Percentiles rank a stretch among this genome's conserved stretches.
Conservation (phyloP, 257 asterid genomes). For the Ilex aquifolium region DNA sequence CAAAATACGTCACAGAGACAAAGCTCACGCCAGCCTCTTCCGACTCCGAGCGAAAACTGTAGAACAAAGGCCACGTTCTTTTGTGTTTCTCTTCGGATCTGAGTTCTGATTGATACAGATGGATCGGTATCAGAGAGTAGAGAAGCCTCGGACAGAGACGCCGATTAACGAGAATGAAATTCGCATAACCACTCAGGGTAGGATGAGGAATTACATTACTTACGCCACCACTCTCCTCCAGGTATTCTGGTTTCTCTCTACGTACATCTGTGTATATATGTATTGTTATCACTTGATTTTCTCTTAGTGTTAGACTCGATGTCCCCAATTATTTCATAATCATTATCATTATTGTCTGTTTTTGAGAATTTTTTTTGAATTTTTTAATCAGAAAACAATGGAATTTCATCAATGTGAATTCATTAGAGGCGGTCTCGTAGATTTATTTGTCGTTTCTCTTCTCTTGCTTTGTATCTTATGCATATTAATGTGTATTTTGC, state of each 20-base stretch:
- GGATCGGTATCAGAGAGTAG: slow-evolving; percentile 79
- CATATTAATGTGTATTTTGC: slow-evolving; percentile 10
- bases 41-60: too few species aligned
- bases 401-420: too few species aligned
- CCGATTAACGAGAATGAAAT: slow-evolving; percentile 64
- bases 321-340: too few species aligned
- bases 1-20: too few species aligned
- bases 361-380: too few species aligned
- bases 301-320: neutral
- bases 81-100: too few species aligned
- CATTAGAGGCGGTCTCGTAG: neutral
- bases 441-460: slow-evolving; percentile 1
- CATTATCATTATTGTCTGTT: too few species aligned
- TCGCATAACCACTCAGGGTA: slow-evolving; percentile 63
- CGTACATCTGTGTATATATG: neutral
- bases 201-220: slow-evolving; percentile 66
- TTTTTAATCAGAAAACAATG: too few species aligned
- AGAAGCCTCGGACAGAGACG: slow-evolving; percentile 52
- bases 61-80: too few species aligned
- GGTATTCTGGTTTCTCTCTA: slow-evolving; percentile 18
- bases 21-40: too few species aligned
- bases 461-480: neutral
- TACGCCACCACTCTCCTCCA: slow-evolving; percentile 66
- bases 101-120: slow-evolving; percentile 8
- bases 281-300: neutral